These are phyloP conservation scores for Lachancea thermotolerans DNA, from an alignment of 805 yeast species.

Conservation along the genomic window DNA sequence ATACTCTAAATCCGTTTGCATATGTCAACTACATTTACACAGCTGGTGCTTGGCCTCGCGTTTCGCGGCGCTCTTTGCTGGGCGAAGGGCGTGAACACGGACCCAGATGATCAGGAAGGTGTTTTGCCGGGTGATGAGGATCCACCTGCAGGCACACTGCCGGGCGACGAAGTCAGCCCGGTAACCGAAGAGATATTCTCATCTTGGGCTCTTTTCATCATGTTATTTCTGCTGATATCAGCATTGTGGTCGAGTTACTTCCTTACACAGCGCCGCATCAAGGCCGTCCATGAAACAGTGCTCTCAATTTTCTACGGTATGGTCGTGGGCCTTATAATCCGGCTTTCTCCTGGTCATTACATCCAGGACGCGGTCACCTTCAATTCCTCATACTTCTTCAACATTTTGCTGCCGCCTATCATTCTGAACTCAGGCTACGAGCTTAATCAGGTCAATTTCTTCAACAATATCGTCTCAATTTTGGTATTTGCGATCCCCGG, in stretches of 20 bases:
- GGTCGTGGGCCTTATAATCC: slow-evolving; percentile 86
- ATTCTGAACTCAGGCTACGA: slow-evolving; percentile 95
- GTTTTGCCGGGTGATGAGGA: slow-evolving; percentile 33
- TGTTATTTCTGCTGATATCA: slow-evolving; percentile 68
- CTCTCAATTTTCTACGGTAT: slow-evolving; percentile 93
- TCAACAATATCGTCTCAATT: slow-evolving; percentile 84
- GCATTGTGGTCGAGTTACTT: slow-evolving; percentile 96
- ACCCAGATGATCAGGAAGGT: slow-evolving; percentile 31
- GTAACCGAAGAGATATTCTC: slow-evolving; percentile 92
- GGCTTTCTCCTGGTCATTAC: slow-evolving; percentile 92
- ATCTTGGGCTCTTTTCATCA: slow-evolving; percentile 93
- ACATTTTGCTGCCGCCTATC: slow-evolving; percentile 90
- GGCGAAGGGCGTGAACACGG: slow-evolving; percentile 12
- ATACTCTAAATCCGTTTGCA: background rate
- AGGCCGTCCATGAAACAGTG: slow-evolving; percentile 96
- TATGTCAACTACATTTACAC: background rate
- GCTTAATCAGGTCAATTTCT: slow-evolving; percentile 90
- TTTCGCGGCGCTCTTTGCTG: slow-evolving; percentile 4
- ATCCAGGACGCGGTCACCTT: slow-evolving; percentile 96
- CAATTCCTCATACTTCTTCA: slow-evolving; percentile 90
- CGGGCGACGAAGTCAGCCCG: slow-evolving; percentile 65
- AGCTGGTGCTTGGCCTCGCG: slow-evolving; percentile 1
- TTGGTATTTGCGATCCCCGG: slow-evolving; percentile 95
- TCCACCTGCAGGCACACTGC: slow-evolving; percentile 43
- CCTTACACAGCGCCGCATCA: slow-evolving; percentile 82